Percentiles rank a stretch among this genome's conserved stretches.
Evolutionary conservation across 1,284 basidiomycete species (phyloP).

Genomic region (Porphyrellus sp.): DNA sequence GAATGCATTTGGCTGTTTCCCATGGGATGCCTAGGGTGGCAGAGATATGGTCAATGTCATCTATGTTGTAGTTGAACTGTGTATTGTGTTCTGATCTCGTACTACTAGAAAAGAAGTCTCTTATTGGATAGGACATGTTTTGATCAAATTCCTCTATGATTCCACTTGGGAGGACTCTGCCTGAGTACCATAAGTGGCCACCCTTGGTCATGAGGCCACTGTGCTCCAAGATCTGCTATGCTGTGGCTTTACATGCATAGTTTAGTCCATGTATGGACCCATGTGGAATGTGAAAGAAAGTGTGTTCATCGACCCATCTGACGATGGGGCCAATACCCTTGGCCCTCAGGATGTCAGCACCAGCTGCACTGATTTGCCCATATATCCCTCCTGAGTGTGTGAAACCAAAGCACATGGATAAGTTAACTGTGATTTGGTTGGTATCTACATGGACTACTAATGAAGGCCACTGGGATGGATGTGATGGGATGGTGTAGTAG

Average conservation of each 20-base stretch:
- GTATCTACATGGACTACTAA: neutral
- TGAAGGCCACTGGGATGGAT: conserved; percentile 5
- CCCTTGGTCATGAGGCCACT: neutral
- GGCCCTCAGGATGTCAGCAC: conserved; percentile 28
- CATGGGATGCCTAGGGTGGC: conserved; percentile 32
- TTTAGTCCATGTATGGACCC: neutral
- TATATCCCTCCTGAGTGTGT: conserved; percentile 32
- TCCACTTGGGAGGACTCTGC: accelerated
- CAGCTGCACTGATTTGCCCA: conserved; percentile 32
- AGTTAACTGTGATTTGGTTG: conserved; percentile 1
- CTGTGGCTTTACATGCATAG: neutral
- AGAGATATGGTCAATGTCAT: conserved; percentile 32
- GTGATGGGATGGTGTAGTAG: neutral
- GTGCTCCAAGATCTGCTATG: accelerated
- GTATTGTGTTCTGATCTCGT: neutral
- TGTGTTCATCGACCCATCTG: conserved; percentile 44
- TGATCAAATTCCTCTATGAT: neutral
- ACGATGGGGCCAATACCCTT: conserved; percentile 35
- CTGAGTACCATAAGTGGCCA: conserved; percentile 1
- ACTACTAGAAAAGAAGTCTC: neutral
- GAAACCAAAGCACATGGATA: conserved; percentile 31
- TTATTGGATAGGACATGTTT: neutral
- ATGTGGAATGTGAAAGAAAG: conserved; percentile 34
- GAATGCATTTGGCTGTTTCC: conserved; percentile 20
- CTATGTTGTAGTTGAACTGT: conserved; percentile 19